A percentile compares a stretch with the other conserved stretches of the same genome.
phyloP scores from a whole-genome alignment of 148 eudicot genomes.

The Fagopyrum homotropicum region DNA sequence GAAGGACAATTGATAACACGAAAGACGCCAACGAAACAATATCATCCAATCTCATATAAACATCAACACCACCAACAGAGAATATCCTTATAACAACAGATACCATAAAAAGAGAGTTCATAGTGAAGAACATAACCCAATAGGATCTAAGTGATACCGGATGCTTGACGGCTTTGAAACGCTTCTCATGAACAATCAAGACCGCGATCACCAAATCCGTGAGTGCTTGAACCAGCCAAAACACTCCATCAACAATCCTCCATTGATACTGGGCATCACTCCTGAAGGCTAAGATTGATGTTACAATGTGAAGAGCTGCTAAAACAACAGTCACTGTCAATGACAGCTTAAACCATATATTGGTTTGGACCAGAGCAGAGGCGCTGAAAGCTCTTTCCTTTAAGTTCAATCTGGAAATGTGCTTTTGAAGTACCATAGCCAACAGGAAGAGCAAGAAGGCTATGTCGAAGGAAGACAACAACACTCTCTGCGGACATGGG shows the following conservation, averaged over 20 bases:
- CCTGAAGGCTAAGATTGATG: constrained; percentile 36
- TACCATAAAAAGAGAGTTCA: constrained; percentile 36
- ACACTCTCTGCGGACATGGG: constrained; percentile 77
- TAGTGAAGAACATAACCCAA: constrained; percentile 44
- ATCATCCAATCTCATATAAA: constrained; percentile 42
- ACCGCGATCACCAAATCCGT: constrained; percentile 43
- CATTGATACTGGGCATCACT: constrained; percentile 26
- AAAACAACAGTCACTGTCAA: constrained; percentile 30
- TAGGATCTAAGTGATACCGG: constrained; percentile 50
- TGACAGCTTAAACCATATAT: constrained; percentile 50
- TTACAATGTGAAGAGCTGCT: constrained; percentile 28
- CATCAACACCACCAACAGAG: constrained; percentile 14
- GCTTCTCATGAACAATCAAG: constrained; percentile 57
- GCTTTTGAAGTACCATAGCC: constrained; percentile 33
- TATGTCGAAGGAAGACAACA: constrained; percentile 47
- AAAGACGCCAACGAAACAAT: constrained; percentile 33
- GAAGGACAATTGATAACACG: constrained; percentile 37
- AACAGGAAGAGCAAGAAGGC: constrained; percentile 50
- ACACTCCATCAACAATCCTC: constrained; percentile 51
- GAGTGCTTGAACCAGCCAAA: constrained; percentile 55
- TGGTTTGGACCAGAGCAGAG: constrained; percentile 18
- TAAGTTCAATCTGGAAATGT: constrained; percentile 34
- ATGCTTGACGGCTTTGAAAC: constrained; percentile 43
- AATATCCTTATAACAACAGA: constrained; percentile 46
- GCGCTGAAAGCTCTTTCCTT: constrained; percentile 21